Evolutionary conservation across 2,329 filamentous ascomycete genomes (phyloP), one percentile per base, ranked within the genome.

Genomic region (Xenoacremonium recifei): DNA sequence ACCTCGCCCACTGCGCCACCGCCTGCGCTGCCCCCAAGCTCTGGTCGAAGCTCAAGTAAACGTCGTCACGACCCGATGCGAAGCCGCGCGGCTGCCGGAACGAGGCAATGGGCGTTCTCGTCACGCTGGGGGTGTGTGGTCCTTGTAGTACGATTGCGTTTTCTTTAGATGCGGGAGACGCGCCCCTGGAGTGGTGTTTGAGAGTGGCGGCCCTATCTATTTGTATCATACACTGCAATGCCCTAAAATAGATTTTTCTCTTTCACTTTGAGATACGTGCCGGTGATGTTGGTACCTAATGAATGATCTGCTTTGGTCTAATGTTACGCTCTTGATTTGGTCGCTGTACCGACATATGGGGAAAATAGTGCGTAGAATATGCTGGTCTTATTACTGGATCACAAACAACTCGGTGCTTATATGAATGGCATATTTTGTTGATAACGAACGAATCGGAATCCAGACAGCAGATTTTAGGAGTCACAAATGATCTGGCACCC

Each of bases 1-100:
- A 99, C 74, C 88, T 99, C 61, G 85, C 88, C 61, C 93, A 97
- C 80, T 99, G 93, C 77, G 89, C 92, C 52, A 88, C 82, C 62
- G 76, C 85, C 67, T 99, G 93, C 69, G 92, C 93, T 51, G 93
- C 93, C 41, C 91, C 92, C 63, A 96, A 96, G 84, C 86, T 99
- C 62, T 99, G 89, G 82, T 80, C 84, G 54, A 76, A 84, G 71
- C 87, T 97, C 68, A 95, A 92, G 81, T 97, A 95, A 80, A 73
- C 27, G n/a, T 18, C 39, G 41, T 46, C 42, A 37, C 49, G 52
- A 54, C 47, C 45, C 50, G 50, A 55, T 53, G 49, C 34, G 39
- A 50, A 52, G 47, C 45, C 51, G 40, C 49, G 46, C 41, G 34
- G 33, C 42, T 54, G 50, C 53, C 44, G 47, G 51, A 49, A 57